Conservation (phyloP, 495 filamentous ascomycete genomes). For the Talaromyces trachyspermus region DNA sequence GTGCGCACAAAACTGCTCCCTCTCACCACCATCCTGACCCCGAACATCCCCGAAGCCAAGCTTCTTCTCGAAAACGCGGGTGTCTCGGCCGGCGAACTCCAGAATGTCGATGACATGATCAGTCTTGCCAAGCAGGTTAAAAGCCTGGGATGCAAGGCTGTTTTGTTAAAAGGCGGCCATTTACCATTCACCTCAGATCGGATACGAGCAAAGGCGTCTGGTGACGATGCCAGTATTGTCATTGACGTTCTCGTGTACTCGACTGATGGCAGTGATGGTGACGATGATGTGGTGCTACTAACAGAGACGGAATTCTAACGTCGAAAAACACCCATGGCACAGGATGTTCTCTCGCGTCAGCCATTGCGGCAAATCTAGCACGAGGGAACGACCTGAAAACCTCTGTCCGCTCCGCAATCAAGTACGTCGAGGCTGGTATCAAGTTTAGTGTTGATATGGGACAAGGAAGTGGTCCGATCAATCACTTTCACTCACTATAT, state of each 20-base stretch:
- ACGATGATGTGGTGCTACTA: slow-evolving; percentile 44
- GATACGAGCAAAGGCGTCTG: slow-evolving; percentile 40
- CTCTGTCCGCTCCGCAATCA: slow-evolving; percentile 64
- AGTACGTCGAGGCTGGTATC: slow-evolving; percentile 81
- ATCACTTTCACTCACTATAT: slow-evolving; percentile 85
- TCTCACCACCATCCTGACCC: slow-evolving; percentile 72
- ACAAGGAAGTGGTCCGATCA: slow-evolving; percentile 79
- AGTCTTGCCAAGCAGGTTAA: slow-evolving; percentile 60
- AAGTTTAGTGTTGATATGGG: slow-evolving; percentile 66
- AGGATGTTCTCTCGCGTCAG: slow-evolving; percentile 88
- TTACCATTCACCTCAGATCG: slow-evolving; percentile 61
- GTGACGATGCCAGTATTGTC: slow-evolving; percentile 56
- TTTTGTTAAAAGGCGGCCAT: slow-evolving; percentile 91
- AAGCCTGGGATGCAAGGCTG: slow-evolving; percentile 63
- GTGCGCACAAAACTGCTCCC: slow-evolving; percentile 66
- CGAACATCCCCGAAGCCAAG: slow-evolving; percentile 85
- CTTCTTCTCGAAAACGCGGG: slow-evolving; percentile 60
- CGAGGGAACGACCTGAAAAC: slow-evolving; percentile 50
- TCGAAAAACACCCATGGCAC: slow-evolving; percentile 90
- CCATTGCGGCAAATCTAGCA: slow-evolving; percentile 82
- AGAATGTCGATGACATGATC: slow-evolving; percentile 53
- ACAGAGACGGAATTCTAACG: slow-evolving; percentile 59
- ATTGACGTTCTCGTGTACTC: slow-evolving; percentile 65
- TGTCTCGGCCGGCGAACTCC: slow-evolving; percentile 35
- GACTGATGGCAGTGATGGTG: slow-evolving; percentile 13